A percentile compares a stretch with the other conserved stretches of the same genome.
phyloP scores from a whole-genome alignment of 2,329 filamentous ascomycete genomes.

The Colletotrichum tamarilloi region DNA sequence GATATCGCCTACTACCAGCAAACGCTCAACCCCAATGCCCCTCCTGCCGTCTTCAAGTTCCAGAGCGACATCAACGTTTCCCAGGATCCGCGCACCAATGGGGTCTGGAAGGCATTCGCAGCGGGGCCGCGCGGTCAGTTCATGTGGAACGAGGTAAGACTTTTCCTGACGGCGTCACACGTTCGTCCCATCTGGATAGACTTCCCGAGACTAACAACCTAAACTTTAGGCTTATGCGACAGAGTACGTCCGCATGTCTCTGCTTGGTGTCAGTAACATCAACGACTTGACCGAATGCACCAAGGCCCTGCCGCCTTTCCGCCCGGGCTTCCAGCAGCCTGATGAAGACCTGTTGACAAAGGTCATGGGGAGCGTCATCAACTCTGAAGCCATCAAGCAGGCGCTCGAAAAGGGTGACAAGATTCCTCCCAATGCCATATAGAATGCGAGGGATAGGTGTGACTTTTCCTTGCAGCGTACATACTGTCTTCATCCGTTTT shows the following conservation, averaged over 20 bases:
- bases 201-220: constrained; percentile 3
- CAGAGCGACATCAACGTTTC: constrained; percentile 54
- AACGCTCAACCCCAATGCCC: constrained; percentile 45
- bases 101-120: constrained; percentile 52
- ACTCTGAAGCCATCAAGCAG: constrained; percentile 11
- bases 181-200: background rate
- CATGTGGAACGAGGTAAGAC: constrained; percentile 54
- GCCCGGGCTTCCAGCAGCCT: constrained; percentile 33
- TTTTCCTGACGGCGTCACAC: background rate
- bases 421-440: constrained; percentile 24
- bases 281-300: constrained; percentile 67
- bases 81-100: constrained; percentile 47
- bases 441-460: background rate
- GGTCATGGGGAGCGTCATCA: constrained; percentile 21
- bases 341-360: constrained; percentile 23
- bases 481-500: background rate
- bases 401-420: constrained; percentile 33
- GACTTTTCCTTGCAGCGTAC: background rate
- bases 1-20: constrained; percentile 62
- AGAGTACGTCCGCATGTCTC: constrained; percentile 64
- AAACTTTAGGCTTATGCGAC: constrained; percentile 57
- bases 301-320: constrained; percentile 55
- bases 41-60: constrained; percentile 53
- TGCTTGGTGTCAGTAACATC: constrained; percentile 68
- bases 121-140: constrained; percentile 43